Conservation (phyloP, 768 basidiomycete genomes). For the Psilocybe azurescens region DNA sequence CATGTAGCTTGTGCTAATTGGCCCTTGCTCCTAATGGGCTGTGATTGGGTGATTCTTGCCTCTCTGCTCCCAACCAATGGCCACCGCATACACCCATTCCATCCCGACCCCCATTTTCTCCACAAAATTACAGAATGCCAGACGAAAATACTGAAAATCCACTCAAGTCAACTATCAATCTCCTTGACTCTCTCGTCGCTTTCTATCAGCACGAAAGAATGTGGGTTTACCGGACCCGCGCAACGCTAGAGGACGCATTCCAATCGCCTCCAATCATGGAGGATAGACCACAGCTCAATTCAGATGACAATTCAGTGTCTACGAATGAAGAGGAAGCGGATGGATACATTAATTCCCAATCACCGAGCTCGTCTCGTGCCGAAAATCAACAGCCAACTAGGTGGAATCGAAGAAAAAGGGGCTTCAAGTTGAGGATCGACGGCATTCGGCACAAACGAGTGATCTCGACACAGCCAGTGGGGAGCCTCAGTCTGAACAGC, state of each 20-base stretch:
- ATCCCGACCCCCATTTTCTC: slow-evolving; percentile 41
- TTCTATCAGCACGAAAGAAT: slow-evolving; percentile 76
- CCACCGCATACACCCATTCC: slow-evolving; percentile 33
- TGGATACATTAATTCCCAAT: neutral
- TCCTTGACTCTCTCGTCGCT: slow-evolving; percentile 66
- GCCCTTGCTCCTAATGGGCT: slow-evolving; percentile 1
- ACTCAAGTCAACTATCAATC: slow-evolving; percentile 53
- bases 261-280: slow-evolving; percentile 26
- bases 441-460: slow-evolving; percentile 29
- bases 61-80: slow-evolving; percentile 26
- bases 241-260: slow-evolving; percentile 54
- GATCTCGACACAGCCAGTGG: slow-evolving; percentile 23
- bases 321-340: neutral
- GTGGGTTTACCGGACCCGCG: slow-evolving; percentile 74
- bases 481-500: slow-evolving; percentile 18
- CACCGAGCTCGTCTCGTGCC: slow-evolving; percentile 3
- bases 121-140: slow-evolving; percentile 30
- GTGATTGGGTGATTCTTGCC: slow-evolving; percentile 16
- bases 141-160: slow-evolving; percentile 32
- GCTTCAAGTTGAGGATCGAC: slow-evolving; percentile 53
- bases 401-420: slow-evolving; percentile 65
- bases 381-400: slow-evolving; percentile 32
- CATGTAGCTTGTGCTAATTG: slow-evolving; percentile 1
- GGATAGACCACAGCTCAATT: slow-evolving; percentile 1
- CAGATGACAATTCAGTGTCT: neutral